Conservation (phyloP, 305 asterid genomes). For the Fraxinus paxiana region DNA sequence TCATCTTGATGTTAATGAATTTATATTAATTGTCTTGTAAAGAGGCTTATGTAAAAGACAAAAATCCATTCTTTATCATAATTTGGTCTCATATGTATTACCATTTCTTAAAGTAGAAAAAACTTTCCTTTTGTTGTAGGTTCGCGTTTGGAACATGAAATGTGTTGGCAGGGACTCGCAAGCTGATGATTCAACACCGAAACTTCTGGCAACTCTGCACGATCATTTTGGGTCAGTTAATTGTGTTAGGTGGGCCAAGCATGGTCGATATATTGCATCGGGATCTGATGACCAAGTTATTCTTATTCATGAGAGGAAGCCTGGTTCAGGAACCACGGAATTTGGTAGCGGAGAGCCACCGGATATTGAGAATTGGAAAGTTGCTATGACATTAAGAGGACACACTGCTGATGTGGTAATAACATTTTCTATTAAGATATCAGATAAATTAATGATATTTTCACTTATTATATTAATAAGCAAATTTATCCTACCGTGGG, state of each 20-base stretch:
- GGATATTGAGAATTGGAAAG: slow-evolving; percentile 97
- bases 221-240: slow-evolving; percentile 99
- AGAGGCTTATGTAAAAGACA: not conserved
- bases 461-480: not conserved
- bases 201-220: slow-evolving; percentile 82
- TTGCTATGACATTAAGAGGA: slow-evolving; percentile 87
- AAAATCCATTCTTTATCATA: not conserved
- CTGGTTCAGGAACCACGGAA: slow-evolving; percentile 92
- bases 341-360: slow-evolving; percentile 99
- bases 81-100: not conserved
- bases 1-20: not conserved
- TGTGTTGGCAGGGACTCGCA: slow-evolving; percentile 59
- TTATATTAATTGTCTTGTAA: not conserved
- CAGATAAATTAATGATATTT: not conserved
- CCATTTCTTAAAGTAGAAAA: not conserved
- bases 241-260: slow-evolving; percentile 98
- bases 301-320: slow-evolving; percentile 90
- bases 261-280: slow-evolving; percentile 90
- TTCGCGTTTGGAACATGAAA: slow-evolving; percentile 96
- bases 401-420: slow-evolving; percentile 99
- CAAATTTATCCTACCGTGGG: slow-evolving; percentile 14
- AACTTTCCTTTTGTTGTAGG: slow-evolving; percentile 36
- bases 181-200: slow-evolving; percentile 52
- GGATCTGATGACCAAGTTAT: slow-evolving; percentile 99
- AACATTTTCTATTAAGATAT: slow-evolving; percentile 16